Conservation (phyloP, 495 filamentous ascomycete species). For the Alectoria sarmentosa region DNA sequence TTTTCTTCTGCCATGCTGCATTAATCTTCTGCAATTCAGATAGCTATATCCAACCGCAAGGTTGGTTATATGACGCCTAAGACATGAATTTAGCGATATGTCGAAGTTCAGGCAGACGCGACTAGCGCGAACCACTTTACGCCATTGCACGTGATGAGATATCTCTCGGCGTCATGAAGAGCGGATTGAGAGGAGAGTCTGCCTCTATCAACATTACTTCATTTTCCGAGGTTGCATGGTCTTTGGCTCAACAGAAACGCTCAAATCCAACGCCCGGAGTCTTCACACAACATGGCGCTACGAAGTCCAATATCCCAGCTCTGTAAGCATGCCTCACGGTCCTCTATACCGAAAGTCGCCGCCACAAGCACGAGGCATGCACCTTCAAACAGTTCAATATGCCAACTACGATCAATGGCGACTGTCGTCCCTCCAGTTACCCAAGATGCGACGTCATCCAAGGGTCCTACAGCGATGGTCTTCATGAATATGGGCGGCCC, state of each 20-base stretch:
- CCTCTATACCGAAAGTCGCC: not conserved
- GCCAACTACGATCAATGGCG: conserved; percentile 44
- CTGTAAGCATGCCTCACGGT: not conserved
- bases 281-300: conserved; percentile 10
- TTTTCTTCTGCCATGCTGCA: conserved; percentile 41
- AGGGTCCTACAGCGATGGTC: conserved; percentile 87
- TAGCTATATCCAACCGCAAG: not conserved
- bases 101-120: conserved; percentile 15
- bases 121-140: conserved; percentile 11
- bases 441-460: conserved; percentile 54
- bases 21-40: not conserved
- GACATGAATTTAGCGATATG: not conserved
- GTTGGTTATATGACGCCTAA: too few relatives aligned
- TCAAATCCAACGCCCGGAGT: not conserved
- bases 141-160: conserved; percentile 2
- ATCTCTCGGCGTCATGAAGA: not conserved
- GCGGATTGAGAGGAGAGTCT: not conserved
- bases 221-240: not conserved
- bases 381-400: not conserved
- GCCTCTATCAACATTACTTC: not conserved
- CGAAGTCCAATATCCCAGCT: conserved; percentile 7
- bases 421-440: conserved; percentile 68
- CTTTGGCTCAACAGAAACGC: not conserved
- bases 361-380: not conserved
- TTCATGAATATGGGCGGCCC: conserved; percentile 99